Conservation (phyloP, 768 basidiomycete genomes). For the Vararia minispora region DNA sequence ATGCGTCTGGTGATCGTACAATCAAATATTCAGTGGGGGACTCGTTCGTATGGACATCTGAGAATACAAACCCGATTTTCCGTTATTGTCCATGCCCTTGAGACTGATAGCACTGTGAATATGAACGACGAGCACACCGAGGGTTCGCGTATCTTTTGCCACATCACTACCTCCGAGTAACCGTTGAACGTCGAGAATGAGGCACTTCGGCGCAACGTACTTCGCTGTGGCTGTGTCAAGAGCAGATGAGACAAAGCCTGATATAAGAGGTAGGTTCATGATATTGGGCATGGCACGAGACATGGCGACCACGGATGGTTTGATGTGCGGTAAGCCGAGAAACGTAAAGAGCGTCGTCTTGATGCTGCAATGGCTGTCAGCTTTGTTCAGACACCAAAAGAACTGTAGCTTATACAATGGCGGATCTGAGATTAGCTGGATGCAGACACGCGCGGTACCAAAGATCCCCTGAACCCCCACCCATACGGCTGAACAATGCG, state of each 20-base stretch:
- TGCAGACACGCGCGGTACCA: conserved; percentile 48
- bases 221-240: conserved; percentile 51
- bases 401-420: conserved; percentile 46
- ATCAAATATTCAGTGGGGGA: too few species aligned
- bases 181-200: conserved; percentile 59
- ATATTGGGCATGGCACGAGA: conserved; percentile 55
- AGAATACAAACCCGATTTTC: conserved; percentile 22
- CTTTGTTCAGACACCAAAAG: not conserved
- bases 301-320: conserved; percentile 55
- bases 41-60: not conserved
- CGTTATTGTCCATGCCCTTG: conserved; percentile 25
- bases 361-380: conserved; percentile 26
- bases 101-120: conserved; percentile 50
- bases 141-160: conserved; percentile 44
- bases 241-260: conserved; percentile 53
- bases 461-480: conserved; percentile 60
- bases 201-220: conserved; percentile 61
- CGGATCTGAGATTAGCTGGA: conserved; percentile 65
- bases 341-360: conserved; percentile 43
- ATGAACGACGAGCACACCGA: conserved; percentile 56
- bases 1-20: conserved; percentile 25
- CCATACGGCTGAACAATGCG: conserved; percentile 58
- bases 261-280: conserved; percentile 67
- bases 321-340: conserved; percentile 59
- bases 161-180: conserved; percentile 46